Evolutionary conservation across 2,329 filamentous ascomycete genomes (phyloP).

Genomic region (Fusarium humuli): DNA sequence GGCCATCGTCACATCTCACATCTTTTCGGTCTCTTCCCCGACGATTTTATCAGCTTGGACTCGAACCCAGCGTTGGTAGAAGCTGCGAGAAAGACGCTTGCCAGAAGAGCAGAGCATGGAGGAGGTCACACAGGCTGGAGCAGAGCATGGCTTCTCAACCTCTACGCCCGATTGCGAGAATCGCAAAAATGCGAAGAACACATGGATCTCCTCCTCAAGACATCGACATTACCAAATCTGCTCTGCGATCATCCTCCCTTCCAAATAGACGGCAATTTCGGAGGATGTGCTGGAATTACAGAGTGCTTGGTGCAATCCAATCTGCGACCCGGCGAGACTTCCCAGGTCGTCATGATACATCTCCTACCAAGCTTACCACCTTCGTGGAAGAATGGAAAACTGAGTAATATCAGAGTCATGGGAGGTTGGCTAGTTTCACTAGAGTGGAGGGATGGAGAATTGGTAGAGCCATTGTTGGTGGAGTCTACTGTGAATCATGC

Average conservation of each 20-base stretch:
- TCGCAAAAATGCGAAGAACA: constrained; percentile 20
- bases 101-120: constrained; percentile 47
- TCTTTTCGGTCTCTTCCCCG: constrained; percentile 61
- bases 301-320: constrained; percentile 43
- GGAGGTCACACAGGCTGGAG: constrained; percentile 65
- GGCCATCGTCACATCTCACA: constrained; percentile 65
- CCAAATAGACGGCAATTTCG: constrained; percentile 49
- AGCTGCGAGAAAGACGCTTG: constrained; percentile 48
- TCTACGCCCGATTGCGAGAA: constrained; percentile 58
- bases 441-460: constrained; percentile 18
- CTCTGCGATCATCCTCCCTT: constrained; percentile 44
- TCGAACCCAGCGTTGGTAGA: constrained; percentile 35
- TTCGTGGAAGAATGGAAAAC: constrained; percentile 20
- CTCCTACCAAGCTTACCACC: constrained; percentile 36
- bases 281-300: constrained; percentile 37
- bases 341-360: constrained; percentile 19
- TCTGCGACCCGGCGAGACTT: neutral
- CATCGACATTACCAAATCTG: constrained; percentile 37
- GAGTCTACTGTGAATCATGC: constrained; percentile 12
- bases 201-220: constrained; percentile 33
- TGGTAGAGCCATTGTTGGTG: neutral
- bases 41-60: constrained; percentile 44
- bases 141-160: constrained; percentile 61
- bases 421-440: constrained; percentile 36
- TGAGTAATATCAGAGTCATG: neutral